Evolutionary conservation across 371 early-diverging fungal species (phyloP), one percentile per base, ranked within the genome.

Genomic region (Syncephalastrum monosporum): DNA sequence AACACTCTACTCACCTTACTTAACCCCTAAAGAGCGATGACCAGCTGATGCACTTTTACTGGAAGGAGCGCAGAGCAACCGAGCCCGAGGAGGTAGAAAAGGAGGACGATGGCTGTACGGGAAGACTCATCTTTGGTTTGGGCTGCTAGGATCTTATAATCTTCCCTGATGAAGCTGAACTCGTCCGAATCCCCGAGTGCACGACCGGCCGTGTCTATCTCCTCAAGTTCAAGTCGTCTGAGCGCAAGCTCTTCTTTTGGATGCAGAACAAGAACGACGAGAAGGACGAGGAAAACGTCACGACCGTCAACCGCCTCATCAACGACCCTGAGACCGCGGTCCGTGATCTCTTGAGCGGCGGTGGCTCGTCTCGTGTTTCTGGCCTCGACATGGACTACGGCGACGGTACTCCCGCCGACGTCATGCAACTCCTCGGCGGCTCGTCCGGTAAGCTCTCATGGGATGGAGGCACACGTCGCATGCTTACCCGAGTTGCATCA

Each of bases 211-310:
- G 92, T 48, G 91, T 91, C 0, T 83, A 84, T 61, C 68, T 89
- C 42, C 75, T 93, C 33, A 82, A 84, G 64, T 92, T 89, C 72
- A 84, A 84, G 68, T 85, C 91, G 0, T 89, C 91, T 3, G 72
- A 76, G 57, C 84, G 85, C 65, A 82, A 85, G 42, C 66, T 82
- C 45, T 92, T 93, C 68, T 91, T 89, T 57, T 93, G 93, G 93
- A 84, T 91, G 78, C 93, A 93, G 63, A 85, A 81, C 53, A 72
- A 80, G 33, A 79, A 82, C 49, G 75, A 71, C 23, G 80, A 78
- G 15, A 73, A 78, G 57, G 88, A 87, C 55, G 75, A 72, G 33
- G 84, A 82, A 54, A 50, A 79, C 21, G 69, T 77, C 52, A 64
- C 56, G 5, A 69, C 75, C 44, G 79, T 85, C 23, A 87, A 87